Percentiles rank a stretch among this genome's conserved stretches.
phyloP scores from a whole-genome alignment of 768 basidiomycete species.

The Kwoniella heveanensis region DNA sequence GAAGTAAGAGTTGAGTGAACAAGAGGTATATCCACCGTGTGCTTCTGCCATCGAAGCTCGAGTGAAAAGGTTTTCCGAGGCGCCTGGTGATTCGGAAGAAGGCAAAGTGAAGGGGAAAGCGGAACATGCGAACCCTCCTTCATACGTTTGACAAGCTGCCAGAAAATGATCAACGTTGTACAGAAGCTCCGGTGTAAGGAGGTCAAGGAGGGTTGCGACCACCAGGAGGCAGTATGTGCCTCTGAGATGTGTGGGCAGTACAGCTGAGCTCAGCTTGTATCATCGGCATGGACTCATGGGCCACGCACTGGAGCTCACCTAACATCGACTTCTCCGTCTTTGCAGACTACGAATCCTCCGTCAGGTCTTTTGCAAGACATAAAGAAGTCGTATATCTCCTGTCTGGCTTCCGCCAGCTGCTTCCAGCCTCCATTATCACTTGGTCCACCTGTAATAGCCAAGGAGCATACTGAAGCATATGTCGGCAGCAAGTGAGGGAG shows the following conservation, averaged over 20 bases:
- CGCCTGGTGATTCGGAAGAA: constrained; percentile 22
- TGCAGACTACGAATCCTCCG: constrained; percentile 86
- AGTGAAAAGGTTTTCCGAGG: constrained; percentile 6
- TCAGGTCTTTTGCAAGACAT: constrained; percentile 88
- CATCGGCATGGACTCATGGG: too few species aligned
- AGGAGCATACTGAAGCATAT: constrained; percentile 79
- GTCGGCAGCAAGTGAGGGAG: constrained; percentile 83
- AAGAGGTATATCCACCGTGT: constrained; percentile 97
- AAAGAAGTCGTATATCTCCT: constrained; percentile 82
- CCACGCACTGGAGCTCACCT: too few species aligned
- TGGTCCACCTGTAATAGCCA: constrained; percentile 78
- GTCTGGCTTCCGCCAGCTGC: constrained; percentile 83
- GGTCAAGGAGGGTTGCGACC: constrained; percentile 75
- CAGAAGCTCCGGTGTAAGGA: constrained; percentile 86
- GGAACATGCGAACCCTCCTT: constrained; percentile 86
- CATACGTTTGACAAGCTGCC: constrained; percentile 86
- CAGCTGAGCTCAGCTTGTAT: too few species aligned
- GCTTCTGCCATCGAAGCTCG: constrained; percentile 75
- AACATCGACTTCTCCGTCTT: constrained; percentile 89
- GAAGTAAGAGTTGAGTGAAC: constrained; percentile 81
- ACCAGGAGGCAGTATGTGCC: constrained; percentile 91
- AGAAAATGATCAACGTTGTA: constrained; percentile 75
- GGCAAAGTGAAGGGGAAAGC: constrained; percentile 74
- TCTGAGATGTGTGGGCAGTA: constrained; percentile 57
- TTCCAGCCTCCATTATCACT: constrained; percentile 59